phyloP scores from a whole-genome alignment of 306 rosid genomes.

The Hippophae gyantsensis region DNA sequence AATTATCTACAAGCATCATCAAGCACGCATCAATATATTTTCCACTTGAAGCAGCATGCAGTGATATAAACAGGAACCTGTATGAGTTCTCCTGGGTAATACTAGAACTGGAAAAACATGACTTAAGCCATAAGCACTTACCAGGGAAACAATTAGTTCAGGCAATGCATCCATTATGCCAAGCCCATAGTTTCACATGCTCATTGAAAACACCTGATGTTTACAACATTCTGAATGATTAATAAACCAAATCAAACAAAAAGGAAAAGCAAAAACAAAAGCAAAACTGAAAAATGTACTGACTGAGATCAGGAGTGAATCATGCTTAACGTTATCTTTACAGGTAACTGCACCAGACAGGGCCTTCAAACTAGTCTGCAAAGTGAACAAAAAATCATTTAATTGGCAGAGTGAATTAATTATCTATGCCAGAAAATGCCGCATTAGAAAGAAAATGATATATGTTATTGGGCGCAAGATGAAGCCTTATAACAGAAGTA shows the following conservation, averaged over 20 bases:
- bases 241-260: not conserved
- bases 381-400: slow-evolving; percentile 4
- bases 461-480: not conserved
- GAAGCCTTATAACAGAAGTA: not conserved
- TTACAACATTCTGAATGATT: slow-evolving; percentile 2
- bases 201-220: slow-evolving; percentile 49
- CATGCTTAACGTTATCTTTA: slow-evolving; percentile 38
- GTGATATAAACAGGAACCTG: not conserved
- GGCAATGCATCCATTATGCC: slow-evolving; percentile 71
- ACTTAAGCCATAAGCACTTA: slow-evolving; percentile 16
- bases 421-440: too few species aligned
- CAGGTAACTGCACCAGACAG: slow-evolving; percentile 36
- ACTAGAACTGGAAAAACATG: not conserved
- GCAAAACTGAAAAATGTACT: not conserved
- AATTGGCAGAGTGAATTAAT: not conserved
- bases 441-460: not conserved
- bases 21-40: slow-evolving; percentile 43
- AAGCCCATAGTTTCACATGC: slow-evolving; percentile 58
- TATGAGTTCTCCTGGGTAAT: not conserved
- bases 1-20: slow-evolving; percentile 55
- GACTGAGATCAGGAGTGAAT: slow-evolving; percentile 37
- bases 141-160: slow-evolving; percentile 62
- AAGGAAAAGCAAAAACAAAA: not conserved
- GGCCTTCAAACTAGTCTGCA: slow-evolving; percentile 45
- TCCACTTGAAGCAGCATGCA: slow-evolving; percentile 67